Evolutionary conservation across 305 asterid species (phyloP), one percentile per base, ranked within the genome.

Genomic region (Stenogyne calaminthoides): DNA sequence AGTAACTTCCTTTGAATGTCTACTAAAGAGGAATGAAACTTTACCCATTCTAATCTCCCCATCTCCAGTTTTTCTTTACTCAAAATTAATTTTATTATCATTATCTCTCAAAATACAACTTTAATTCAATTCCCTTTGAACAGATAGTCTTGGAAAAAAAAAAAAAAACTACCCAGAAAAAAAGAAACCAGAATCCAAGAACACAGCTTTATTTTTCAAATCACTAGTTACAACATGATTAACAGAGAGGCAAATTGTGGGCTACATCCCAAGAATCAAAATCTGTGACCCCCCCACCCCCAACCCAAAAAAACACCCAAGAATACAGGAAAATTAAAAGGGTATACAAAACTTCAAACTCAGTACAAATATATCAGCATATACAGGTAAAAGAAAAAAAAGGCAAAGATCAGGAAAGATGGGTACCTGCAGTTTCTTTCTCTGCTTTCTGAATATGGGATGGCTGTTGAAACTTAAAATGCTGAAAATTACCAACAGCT

Each of bases 261-360:
- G 47, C 64, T 59, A 37, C 14, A 16, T 12, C 59, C 71, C 70
- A 74, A 69, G 54, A 70, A 74, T 71, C 67, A 9, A 70, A 14
- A 10, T 16, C 29, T 32, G 66, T 32, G 36, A 32, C 1, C 6
- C 36, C 34, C 3, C 3, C 25, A n/a, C n/a, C n/a, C n/a, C n/a
- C n/a, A n/a, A n/a, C n/a, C 27, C 44, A 52, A 36, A 25, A 9
- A 34, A 34, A 25, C 64, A n/a, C n/a, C 47, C 7, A 46, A 39
- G 67, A 64, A 70, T 52, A 71, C 63, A 9, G 20, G 14, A 9
- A 55, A 67, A 64, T 64, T n/a, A 20, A 55, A 8, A 16, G 69
- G 71, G 42, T 12, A 58, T 37, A 47, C 63, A 62, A 54, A 44
- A 56, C 54, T 63, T 58, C 20, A 64, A 55, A 40, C 18, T 55